phyloP scores from a whole-genome alignment of 2,329 filamentous ascomycete genomes.

The Ciborinia camelliae region DNA sequence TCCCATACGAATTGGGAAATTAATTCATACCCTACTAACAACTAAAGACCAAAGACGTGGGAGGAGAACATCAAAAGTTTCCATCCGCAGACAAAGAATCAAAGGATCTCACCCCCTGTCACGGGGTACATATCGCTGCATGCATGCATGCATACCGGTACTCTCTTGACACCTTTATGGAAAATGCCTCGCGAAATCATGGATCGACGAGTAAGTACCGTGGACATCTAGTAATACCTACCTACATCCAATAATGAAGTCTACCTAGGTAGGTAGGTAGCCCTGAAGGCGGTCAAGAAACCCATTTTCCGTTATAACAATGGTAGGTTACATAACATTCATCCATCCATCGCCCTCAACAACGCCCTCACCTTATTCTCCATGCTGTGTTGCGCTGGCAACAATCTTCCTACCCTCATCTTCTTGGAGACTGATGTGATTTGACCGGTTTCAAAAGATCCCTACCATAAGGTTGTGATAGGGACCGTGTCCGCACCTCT shows the following conservation, averaged over 20 bases:
- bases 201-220: background rate
- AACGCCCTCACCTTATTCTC: too few species aligned
- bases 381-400: background rate
- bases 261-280: too few species aligned
- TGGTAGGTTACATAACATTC: background rate
- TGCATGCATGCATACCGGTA: background rate
- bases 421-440: background rate
- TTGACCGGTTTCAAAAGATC: background rate
- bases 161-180: background rate
- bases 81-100: background rate
- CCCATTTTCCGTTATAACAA: background rate
- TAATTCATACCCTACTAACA: background rate
- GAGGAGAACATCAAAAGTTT: background rate
- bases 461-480: background rate
- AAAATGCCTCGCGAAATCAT: background rate
- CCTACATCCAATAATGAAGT: too few species aligned
- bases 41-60: too few species aligned
- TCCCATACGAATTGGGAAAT: background rate
- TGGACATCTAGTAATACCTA: too few species aligned
- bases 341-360: background rate
- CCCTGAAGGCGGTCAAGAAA: too few species aligned
- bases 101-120: background rate
- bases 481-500: background rate
- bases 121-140: constrained; percentile 8
- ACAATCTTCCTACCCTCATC: background rate